Evolutionary conservation across 2,329 filamentous ascomycete genomes (phyloP).

Genomic region (Verticillium tricorpus): DNA sequence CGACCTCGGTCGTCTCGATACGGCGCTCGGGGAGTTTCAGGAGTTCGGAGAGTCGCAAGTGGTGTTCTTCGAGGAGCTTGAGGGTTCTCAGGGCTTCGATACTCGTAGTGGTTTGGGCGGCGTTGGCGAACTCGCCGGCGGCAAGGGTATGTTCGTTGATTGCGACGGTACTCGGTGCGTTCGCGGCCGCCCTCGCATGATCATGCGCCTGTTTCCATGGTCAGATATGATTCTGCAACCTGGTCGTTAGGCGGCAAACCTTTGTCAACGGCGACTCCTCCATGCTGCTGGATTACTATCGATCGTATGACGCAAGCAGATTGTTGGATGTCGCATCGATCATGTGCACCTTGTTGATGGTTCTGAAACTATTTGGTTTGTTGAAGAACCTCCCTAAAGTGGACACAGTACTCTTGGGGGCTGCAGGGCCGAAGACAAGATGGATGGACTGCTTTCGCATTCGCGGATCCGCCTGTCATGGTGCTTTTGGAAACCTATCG

Average conservation of each 20-base stretch:
- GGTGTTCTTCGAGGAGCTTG: constrained; percentile 80
- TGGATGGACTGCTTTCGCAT: background rate
- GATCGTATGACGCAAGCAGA: background rate
- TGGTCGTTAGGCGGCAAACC: constrained; percentile 33
- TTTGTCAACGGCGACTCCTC: constrained; percentile 65
- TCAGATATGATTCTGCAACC: constrained; percentile 10
- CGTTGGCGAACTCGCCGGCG: constrained; percentile 82
- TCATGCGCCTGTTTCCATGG: constrained; percentile 64
- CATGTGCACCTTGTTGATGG: background rate
- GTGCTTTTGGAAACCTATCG: background rate
- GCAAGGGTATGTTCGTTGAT: constrained; percentile 85
- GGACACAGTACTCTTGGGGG: too few species aligned
- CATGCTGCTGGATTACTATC: constrained; percentile 41
- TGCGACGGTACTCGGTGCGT: constrained; percentile 73
- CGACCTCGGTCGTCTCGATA: constrained; percentile 26
- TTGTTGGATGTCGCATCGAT: background rate
- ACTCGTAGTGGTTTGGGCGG: constrained; percentile 65
- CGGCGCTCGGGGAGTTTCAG: constrained; percentile 64
- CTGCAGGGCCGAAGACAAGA: background rate
- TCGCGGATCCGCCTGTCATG: background rate
- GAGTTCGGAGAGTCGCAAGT: constrained; percentile 76
- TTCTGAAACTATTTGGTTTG: background rate
- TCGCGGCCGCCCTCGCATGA: constrained; percentile 78
- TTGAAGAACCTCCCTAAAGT: background rate
- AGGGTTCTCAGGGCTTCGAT: constrained; percentile 78